A percentile compares a stretch with the other conserved stretches of the same genome.
These are phyloP conservation scores for Centrapalus pauciflorus DNA, from an alignment of 129 eudicot species.

Conservation along the genomic window DNA sequence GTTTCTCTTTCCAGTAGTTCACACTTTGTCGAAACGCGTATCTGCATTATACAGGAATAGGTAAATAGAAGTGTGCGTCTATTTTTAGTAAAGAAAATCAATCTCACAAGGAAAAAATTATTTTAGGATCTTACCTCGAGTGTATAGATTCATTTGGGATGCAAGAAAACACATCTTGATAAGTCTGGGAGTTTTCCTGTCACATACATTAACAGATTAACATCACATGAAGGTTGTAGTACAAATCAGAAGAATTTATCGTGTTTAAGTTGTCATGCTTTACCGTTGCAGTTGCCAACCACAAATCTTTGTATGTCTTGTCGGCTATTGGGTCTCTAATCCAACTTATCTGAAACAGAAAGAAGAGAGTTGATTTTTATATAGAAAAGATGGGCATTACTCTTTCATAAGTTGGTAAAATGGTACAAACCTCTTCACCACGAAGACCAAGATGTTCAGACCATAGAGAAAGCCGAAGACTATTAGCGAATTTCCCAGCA, in stretches of 20 bases:
- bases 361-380: neutral
- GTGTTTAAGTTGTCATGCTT: neutral
- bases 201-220: slow-evolving; percentile 13
- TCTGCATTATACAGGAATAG: slow-evolving; percentile 29
- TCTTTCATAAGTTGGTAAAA: slow-evolving; percentile 1
- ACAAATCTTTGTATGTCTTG: slow-evolving; percentile 62
- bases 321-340: slow-evolving; percentile 77
- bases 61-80: neutral
- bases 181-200: slow-evolving; percentile 70
- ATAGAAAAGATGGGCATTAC: neutral
- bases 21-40: slow-evolving; percentile 71
- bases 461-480: slow-evolving; percentile 80
- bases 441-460: slow-evolving; percentile 89
- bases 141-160: slow-evolving; percentile 79
- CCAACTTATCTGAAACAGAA: slow-evolving; percentile 43
- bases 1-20: slow-evolving; percentile 66
- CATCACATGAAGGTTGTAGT: slow-evolving; percentile 2
- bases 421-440: slow-evolving; percentile 53
- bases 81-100: neutral
- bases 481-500: slow-evolving; percentile 74
- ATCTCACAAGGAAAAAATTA: neutral
- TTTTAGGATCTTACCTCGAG: slow-evolving; percentile 76
- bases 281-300: slow-evolving; percentile 89
- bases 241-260: neutral
- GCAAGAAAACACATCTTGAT: slow-evolving; percentile 79